phyloP scores from a whole-genome alignment of 208 protist genomes.

The Leishmania tropica region DNA sequence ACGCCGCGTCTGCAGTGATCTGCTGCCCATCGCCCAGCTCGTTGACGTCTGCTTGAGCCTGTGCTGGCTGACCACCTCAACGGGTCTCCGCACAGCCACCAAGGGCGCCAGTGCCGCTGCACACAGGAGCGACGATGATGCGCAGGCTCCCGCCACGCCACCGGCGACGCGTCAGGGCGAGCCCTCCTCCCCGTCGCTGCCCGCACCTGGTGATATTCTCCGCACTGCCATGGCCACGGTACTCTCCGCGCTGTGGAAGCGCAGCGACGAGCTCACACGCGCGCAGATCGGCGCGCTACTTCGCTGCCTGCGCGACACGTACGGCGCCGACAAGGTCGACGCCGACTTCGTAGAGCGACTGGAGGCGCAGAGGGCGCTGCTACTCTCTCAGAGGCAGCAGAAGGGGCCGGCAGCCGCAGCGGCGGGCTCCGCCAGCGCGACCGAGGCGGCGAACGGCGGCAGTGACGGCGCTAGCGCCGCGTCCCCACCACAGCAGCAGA shows the following conservation, averaged over 20 bases:
- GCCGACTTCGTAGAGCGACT: conserved; percentile 75
- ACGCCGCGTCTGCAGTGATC: conserved; percentile 32
- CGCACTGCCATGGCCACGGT: conserved; percentile 39
- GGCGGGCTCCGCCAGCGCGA: background rate
- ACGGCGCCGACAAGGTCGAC: conserved; percentile 54
- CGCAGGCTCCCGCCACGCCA: background rate
- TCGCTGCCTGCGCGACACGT: conserved; percentile 66
- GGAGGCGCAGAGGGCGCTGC: conserved; percentile 33
- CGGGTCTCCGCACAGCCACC: background rate
- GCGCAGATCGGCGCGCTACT: conserved; percentile 59
- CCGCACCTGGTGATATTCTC: conserved; percentile 2
- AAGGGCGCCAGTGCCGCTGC: background rate
- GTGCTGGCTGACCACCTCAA: conserved; percentile 37
- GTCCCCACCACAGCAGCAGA: background rate
- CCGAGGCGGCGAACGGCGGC: background rate
- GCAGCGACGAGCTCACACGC: conserved; percentile 59
- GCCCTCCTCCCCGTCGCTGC: background rate
- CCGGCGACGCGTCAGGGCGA: background rate
- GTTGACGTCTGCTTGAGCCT: conserved; percentile 61
- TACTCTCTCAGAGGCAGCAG: background rate
- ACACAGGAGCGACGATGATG: background rate
- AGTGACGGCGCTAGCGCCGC: background rate
- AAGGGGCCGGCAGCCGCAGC: background rate
- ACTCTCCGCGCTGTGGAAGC: conserved; percentile 71
- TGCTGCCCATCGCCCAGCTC: conserved; percentile 41